phyloP scores from a whole-genome alignment of 352 stramenopile species.

The Globisporangium spinosum region DNA sequence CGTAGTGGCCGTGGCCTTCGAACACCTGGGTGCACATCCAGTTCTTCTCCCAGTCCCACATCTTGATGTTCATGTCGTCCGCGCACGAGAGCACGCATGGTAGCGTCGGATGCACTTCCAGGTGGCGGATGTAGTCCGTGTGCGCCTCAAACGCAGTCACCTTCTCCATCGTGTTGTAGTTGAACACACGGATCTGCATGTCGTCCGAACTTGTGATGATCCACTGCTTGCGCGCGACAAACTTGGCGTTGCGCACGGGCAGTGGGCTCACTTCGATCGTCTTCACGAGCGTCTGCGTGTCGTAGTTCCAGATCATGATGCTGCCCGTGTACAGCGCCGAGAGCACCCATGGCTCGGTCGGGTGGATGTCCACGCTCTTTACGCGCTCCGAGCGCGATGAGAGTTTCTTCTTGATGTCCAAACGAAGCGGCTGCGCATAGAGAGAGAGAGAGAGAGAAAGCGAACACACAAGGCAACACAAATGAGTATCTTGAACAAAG shows the following conservation, averaged over 20 bases:
- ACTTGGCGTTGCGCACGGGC: conserved; percentile 92
- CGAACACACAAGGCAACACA: not conserved
- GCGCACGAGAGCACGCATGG: conserved; percentile 95
- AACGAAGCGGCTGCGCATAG: conserved; percentile 50
- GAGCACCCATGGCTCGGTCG: conserved; percentile 96
- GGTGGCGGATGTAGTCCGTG: conserved; percentile 97
- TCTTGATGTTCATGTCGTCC: conserved; percentile 99
- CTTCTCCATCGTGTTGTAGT: conserved; percentile 99
- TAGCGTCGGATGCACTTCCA: conserved; percentile 96
- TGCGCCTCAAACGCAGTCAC: conserved; percentile 94
- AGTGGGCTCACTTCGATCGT: conserved; percentile 96
- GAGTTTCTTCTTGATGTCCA: conserved; percentile 93
- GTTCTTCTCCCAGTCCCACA: conserved; percentile 97
- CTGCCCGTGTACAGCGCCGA: conserved; percentile 96
- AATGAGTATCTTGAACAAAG: not conserved
- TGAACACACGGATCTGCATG: conserved; percentile 97
- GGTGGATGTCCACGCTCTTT: conserved; percentile 98
- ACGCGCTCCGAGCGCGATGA: conserved; percentile 95
- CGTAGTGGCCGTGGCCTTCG: conserved; percentile 96
- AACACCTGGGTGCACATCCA: conserved; percentile 79
- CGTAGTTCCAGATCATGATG: conserved; percentile 99
- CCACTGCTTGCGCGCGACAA: conserved; percentile 97
- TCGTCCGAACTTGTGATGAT: conserved; percentile 95
- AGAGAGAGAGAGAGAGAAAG: not conserved
- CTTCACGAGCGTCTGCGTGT: conserved; percentile 93